Conservation (phyloP, 805 yeast species). For the Kodamaea jinghongensis region DNA sequence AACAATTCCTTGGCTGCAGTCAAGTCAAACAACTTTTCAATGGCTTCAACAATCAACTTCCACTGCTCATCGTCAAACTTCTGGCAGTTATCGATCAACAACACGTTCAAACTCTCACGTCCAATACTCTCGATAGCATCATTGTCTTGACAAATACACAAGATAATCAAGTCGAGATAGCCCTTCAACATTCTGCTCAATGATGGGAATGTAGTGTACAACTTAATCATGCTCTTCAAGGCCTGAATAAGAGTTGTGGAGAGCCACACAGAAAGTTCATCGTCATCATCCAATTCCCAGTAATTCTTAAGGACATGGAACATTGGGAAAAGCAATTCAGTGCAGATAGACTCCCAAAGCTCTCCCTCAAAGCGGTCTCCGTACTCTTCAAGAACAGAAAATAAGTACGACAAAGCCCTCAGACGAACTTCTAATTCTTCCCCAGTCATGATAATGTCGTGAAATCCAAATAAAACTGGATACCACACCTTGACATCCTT, state of each 20-base stretch:
- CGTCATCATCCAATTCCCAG: conserved; percentile 64
- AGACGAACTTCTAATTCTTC: conserved; percentile 94
- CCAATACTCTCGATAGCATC: conserved; percentile 97
- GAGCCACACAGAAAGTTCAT: conserved; percentile 89
- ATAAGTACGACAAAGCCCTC: conserved; percentile 76
- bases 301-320: conserved; percentile 74
- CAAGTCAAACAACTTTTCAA: conserved; percentile 66
- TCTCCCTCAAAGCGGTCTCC: conserved; percentile 72
- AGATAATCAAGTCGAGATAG: conserved; percentile 69
- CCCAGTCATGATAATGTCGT: conserved; percentile 88
- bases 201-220: conserved; percentile 76
- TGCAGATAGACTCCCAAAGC: conserved; percentile 83
- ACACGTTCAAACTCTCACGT: conserved; percentile 77
- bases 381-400: conserved; percentile 73
- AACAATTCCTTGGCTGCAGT: conserved; percentile 88
- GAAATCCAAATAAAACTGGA: conserved; percentile 81
- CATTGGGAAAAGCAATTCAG: conserved; percentile 81
- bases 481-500: conserved; percentile 63
- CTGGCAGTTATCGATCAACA: conserved; percentile 70
- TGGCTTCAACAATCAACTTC: conserved; percentile 63
- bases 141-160: conserved; percentile 94
- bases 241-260: conserved; percentile 97
- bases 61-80: conserved; percentile 70
- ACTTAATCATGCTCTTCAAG: conserved; percentile 76
- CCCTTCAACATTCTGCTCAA: conserved; percentile 75